Base-by-base conservation (phyloP, 345 rosid genomes). In the Syzygium aromaticum region DNA sequence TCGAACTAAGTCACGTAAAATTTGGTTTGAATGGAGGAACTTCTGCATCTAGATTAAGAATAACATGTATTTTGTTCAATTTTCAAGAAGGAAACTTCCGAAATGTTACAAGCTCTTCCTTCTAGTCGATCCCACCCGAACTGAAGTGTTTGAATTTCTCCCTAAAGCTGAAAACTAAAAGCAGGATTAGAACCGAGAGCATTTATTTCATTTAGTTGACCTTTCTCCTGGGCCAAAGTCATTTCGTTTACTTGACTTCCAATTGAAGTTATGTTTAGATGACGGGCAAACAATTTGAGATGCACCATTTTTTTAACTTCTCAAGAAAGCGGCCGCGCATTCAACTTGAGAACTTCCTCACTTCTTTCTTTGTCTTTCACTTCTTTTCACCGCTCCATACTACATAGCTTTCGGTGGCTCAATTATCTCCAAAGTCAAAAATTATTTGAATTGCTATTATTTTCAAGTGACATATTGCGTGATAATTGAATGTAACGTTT, bases 381-480 rank as follows among this genome's bases (percentile, higher is more conserved):
- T 67, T 67, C 13, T 30, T 33, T 67, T 67, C 80, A 33, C 12
- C 1, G 2, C 33, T 33, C 14, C 6, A 67, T 30, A 67, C 8
- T 9, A 21, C 13, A 33, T 19, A 19, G 46, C 80, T 67, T 33
- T 33, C 2, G 3, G 22, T 17, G 80, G 25, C 80, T 33, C 25
- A 33, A 33, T 25, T 13, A 17, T 67, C 46, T 67, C 46, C 46
- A 8, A 67, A 13, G 46, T 33, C 46, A 19, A 67, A 46, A 67
- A 67, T 17, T 9, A 33, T 17, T 17, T 16, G 77, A 63, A 12
- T 25, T 3, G 11, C 28, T 28, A 10, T 57, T 23, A 57, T 57
- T 25, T 23, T 57, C 63, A 2, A 4, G 25, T 25, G 14, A 14
- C 1, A 0, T 15, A 64, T 1, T 21, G 57, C 25, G 25, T 21